Evolutionary conservation across 108 stramenopile genomes (phyloP), one percentile per base, ranked within the genome.

Genomic region (Pseudonitzschia multiseries): DNA sequence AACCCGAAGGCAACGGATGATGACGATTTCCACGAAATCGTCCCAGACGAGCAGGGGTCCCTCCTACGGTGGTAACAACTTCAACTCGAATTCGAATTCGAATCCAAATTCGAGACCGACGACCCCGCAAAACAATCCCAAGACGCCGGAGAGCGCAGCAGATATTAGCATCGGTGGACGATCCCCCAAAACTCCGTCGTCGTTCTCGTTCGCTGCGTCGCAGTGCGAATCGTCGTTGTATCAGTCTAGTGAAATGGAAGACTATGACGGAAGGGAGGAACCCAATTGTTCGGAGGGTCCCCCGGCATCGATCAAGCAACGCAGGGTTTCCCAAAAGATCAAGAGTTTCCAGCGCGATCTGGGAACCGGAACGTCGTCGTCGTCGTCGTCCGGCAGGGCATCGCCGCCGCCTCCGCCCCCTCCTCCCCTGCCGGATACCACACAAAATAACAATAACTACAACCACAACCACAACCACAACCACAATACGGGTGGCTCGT

Each of bases 231-330:
- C 64, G 4, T 42, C 41, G 36, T 8, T 43, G 0, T 65, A 65
- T 41, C 64, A 65, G 44, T 32, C 66, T 1, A 67, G 26, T 22
- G 66, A 36, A 50, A 67, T 67, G 66, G 66, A 67, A 17, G 66
- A 48, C 22, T 44, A 28, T 44, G 66, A 67, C 24, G 66, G 46
- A 22, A 67, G 14, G 18, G 26, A 67, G n/a, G 44, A 67, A 48
- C 44, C 66, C 12, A 50, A 21, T 67, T 41, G 40, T 42, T 18
- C 20, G 33, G 41, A 65, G n/a, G 64, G 33, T 42, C 64, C 64
- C 15, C 18, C 64, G 18, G 21, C 32, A 6, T 17, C 21, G 15
- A 9, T 18, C 36, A 14, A 21, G 32, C 18, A 50, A 22, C 8
- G 26, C 24, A 4, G 36, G 46, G 43, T 62, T 40, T n/a, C 61